Percentiles rank a stretch among this genome's conserved stretches.
These are phyloP conservation scores for Euphorbia lathyris DNA, from an alignment of 345 rosid genomes.

Conservation along the genomic window DNA sequence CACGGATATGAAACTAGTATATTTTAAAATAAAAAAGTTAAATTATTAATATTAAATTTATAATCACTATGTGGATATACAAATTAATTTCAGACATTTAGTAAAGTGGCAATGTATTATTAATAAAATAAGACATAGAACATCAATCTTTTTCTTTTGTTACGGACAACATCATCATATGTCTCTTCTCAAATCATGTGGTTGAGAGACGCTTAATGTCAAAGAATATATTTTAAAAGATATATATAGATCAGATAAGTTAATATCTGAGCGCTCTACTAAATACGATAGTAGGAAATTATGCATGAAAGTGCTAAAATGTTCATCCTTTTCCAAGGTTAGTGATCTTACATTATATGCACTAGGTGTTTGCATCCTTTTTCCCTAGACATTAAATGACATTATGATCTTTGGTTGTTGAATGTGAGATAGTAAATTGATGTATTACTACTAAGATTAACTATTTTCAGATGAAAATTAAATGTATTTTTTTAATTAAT, in stretches of 20 bases:
- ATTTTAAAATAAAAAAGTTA: too few species aligned
- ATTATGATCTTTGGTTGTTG: neutral
- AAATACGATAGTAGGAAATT: neutral
- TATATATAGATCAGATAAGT: slow-evolving; percentile 35
- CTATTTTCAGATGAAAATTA: neutral
- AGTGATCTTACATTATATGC: neutral
- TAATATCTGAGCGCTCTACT: neutral
- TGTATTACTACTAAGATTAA: neutral
- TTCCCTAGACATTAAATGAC: neutral
- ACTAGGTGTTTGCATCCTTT: neutral
- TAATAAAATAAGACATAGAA: too few species aligned
- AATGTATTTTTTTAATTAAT: too few species aligned
- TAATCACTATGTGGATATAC: too few species aligned
- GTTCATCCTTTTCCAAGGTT: neutral
- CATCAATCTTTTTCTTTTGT: too few species aligned
- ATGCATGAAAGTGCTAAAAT: neutral
- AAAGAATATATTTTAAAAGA: slow-evolving; percentile 53
- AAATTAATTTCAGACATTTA: too few species aligned
- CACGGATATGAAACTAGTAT: too few species aligned
- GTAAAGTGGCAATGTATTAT: too few species aligned
- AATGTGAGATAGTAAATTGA: neutral
- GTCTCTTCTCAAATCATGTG: slow-evolving; percentile 71
- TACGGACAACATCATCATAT: slow-evolving; percentile 44
- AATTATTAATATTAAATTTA: too few species aligned
- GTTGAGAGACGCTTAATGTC: slow-evolving; percentile 63